A percentile compares a stretch with the other conserved stretches of the same genome.
Evolutionary conservation across 192 early-diverging fungal species (phyloP).

Genomic region (Thamnidium elegans): DNA sequence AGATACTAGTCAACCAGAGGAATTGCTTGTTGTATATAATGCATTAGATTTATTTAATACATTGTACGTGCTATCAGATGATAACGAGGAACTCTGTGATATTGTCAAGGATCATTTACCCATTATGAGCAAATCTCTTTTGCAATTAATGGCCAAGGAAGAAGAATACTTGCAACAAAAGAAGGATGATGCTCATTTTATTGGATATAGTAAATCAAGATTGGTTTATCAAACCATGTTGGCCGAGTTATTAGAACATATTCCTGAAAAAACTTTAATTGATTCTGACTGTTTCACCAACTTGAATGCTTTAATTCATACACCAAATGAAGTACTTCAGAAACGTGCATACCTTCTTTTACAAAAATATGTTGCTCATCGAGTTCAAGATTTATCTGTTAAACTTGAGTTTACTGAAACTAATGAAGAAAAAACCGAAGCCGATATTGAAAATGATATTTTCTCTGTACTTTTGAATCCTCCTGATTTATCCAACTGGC

Average conservation of each 20-base stretch:
- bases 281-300: conserved; percentile 4
- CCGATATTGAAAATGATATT: conserved; percentile 12
- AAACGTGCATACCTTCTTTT: conserved; percentile 37
- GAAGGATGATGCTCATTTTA: not conserved
- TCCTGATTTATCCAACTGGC: conserved; percentile 22
- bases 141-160: conserved; percentile 11
- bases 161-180: not conserved
- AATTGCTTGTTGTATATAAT: conserved; percentile 18
- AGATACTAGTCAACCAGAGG: conserved; percentile 15
- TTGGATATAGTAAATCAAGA: conserved; percentile 12
- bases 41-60: conserved; percentile 14
- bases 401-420: conserved; percentile 35
- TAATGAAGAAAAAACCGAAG: conserved; percentile 6
- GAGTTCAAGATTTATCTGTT: conserved; percentile 32
- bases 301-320: conserved; percentile 15
- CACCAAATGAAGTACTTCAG: conserved; percentile 40
- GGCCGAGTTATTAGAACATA: conserved; percentile 14
- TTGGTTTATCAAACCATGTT: conserved; percentile 24
- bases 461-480: not conserved
- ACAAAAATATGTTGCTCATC: conserved; percentile 18
- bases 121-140: not conserved
- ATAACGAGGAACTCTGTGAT: conserved; percentile 9
- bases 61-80: conserved; percentile 6
- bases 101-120: conserved; percentile 5
- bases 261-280: conserved; percentile 24